phyloP scores from a whole-genome alignment of 805 yeast species.

The Cephaloascus albidus region DNA sequence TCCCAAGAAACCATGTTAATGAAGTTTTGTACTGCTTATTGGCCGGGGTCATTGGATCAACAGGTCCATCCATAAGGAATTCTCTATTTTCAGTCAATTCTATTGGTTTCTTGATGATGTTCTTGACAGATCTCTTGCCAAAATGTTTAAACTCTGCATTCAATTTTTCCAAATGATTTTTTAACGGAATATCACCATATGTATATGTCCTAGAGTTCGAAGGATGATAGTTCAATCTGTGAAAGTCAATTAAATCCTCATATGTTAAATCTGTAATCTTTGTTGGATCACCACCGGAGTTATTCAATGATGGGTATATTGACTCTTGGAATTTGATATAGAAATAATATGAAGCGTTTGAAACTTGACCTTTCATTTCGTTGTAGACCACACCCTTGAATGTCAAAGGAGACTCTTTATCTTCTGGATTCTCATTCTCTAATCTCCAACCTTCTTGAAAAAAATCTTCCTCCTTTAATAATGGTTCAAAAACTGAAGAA shows the following conservation, averaged over 20 bases:
- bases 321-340: constrained; percentile 80
- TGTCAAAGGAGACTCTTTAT: constrained; percentile 48
- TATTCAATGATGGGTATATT: constrained; percentile 75
- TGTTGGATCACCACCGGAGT: constrained; percentile 92
- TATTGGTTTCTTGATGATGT: constrained; percentile 37
- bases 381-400: constrained; percentile 96
- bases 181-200: constrained; percentile 71
- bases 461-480: constrained; percentile 72
- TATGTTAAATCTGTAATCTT: constrained; percentile 67
- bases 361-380: constrained; percentile 97
- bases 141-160: constrained; percentile 39
- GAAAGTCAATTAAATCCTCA: constrained; percentile 73
- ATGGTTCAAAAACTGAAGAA: constrained; percentile 79
- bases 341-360: constrained; percentile 77
- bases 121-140: constrained; percentile 34
- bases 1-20: constrained; percentile 81
- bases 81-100: constrained; percentile 19
- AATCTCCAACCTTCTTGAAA: constrained; percentile 97
- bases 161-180: constrained; percentile 48
- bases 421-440: constrained; percentile 57
- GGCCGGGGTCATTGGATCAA: constrained; percentile 64
- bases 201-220: constrained; percentile 82
- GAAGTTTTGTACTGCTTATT: constrained; percentile 73
- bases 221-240: constrained; percentile 73
- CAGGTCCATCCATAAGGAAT: constrained; percentile 56